Base-by-base conservation (phyloP, 2,329 filamentous ascomycete species). In the Fusarium sp. region DNA sequence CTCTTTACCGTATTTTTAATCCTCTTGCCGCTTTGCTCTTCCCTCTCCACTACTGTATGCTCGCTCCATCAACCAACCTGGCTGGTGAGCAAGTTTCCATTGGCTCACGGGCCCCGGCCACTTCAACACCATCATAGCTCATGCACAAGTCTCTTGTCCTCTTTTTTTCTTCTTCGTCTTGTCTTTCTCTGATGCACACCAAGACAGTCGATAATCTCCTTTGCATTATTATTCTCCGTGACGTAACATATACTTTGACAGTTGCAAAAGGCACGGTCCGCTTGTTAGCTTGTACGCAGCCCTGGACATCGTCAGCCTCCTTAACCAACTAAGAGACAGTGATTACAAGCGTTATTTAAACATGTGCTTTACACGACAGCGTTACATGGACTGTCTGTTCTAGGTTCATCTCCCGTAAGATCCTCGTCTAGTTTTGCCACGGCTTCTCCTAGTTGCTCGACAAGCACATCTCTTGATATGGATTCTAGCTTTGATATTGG, bases 51-150 rank as follows among this genome's bases (percentile, higher is more conserved):
- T 68, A 64, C 59, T 25, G 25, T 56, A 46, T 65, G 53, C 55
- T 66, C 68, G 66, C 67, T 72, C 70, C 64, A 72, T 74, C 68
- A 65, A 66, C 62, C 68, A 69, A 74, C 74, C 74, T 72, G 67
- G 74, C 71, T 57, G 55, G 67, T 81, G 81, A 83, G 81, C 81
- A 83, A 83, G 81, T 83, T 83, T 83, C 81, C 77, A 83, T 83
- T 83, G 81, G 81, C 67, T 61, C 53, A 61, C 49, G 45, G 42
- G 42, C 63, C 65, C 49, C 60, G 61, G 68, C 40, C 61, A 53
- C 65, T 62, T 73, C 73, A 74, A 70, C 71, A 70, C 46, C 53
- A 53, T 48, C 60, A 49, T 59, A 67, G 67, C 62, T 58, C 52
- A 70, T 70, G 61, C 62, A 56, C 61, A 63, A 55, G 56, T 60